These are phyloP conservation scores for Ilex asprella DNA, from an alignment of 257 asterid species.

Conservation along the genomic window DNA sequence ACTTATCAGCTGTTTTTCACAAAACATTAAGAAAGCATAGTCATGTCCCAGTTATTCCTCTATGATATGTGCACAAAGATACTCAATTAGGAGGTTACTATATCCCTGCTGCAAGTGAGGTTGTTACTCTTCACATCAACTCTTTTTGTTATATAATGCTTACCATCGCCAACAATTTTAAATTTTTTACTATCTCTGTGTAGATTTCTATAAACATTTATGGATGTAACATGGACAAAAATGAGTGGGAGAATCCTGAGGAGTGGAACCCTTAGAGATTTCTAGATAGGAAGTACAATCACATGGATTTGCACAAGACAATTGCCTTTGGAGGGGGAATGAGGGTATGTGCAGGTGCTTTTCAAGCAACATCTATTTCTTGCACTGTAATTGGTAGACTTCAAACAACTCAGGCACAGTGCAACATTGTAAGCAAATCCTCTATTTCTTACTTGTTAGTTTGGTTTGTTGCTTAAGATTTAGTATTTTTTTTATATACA, in stretches of 20 bases:
- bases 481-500: too few species aligned
- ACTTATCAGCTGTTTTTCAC: slow-evolving; percentile 75
- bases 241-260: slow-evolving; percentile 55
- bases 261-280: slow-evolving; percentile 86
- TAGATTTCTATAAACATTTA: slow-evolving; percentile 82
- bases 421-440: too few species aligned
- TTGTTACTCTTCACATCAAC: slow-evolving; percentile 11
- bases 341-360: slow-evolving; percentile 79
- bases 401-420: too few species aligned
- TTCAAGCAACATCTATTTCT: slow-evolving; percentile 65
- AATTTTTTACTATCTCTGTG: not conserved
- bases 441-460: too few species aligned
- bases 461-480: too few species aligned
- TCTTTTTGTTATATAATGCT: too few species aligned
- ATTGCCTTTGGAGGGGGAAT: slow-evolving; percentile 88
- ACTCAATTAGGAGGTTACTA: slow-evolving; percentile 70
- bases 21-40: slow-evolving; percentile 73
- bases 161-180: too few species aligned
- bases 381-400: slow-evolving; percentile 65
- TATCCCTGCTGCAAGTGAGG: slow-evolving; percentile 77
- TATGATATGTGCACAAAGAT: slow-evolving; percentile 74
- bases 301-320: slow-evolving; percentile 54
- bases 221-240: slow-evolving; percentile 79
- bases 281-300: slow-evolving; percentile 32
- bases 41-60: slow-evolving; percentile 70